Evolutionary conservation across 495 filamentous ascomycete species (phyloP), one percentile per base, ranked within the genome.

Genomic region (Friedmanniomyces simplex): DNA sequence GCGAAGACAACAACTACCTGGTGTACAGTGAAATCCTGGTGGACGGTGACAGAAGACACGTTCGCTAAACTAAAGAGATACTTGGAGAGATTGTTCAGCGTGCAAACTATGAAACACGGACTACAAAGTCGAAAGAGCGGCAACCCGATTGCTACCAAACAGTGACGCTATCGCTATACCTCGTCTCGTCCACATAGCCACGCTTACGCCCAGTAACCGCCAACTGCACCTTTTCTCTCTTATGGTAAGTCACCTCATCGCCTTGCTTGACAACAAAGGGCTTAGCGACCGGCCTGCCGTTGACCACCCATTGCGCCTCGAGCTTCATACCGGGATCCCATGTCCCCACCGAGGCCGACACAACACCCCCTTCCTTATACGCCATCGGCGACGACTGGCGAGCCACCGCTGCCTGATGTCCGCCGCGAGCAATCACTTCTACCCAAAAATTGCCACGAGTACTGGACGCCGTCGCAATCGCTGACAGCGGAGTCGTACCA

Each of bases 281-380:
- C 34, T 54, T 57, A 1, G 47, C 58, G 1, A 14, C 36, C 16
- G 39, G 36, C 26, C 46, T 51, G 14, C 54, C 58, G 47, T 61
- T 46, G 22, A 64, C 47, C 12, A 55, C 1, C 62, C 62, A 64
- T 34, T 64, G 62, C 8, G 62, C 62, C 43, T 57, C 43, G 10
- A 64, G 53, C 48, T 30, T 45, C 5, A 64, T 53, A n/a, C 62
- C 62, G 1, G 62, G 62, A 48, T 64, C 62, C 58, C 58, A 64
- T 1, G 47, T 30, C 18, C 62, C 62, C 1, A 61, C 62, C 26
- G 16, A 39, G 1, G 47, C 57, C 46, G 36, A 34, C 36, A 32
- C 53, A 11, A 1, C 11, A 4, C 51, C 2, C 20, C 37, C 20
- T 2, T 18, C 12, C 13, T 14, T 36, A 1, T 57, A 14, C 28